Conservation (phyloP, 164 flowering plant genomes). For the Aristolochia fimbriata region DNA sequence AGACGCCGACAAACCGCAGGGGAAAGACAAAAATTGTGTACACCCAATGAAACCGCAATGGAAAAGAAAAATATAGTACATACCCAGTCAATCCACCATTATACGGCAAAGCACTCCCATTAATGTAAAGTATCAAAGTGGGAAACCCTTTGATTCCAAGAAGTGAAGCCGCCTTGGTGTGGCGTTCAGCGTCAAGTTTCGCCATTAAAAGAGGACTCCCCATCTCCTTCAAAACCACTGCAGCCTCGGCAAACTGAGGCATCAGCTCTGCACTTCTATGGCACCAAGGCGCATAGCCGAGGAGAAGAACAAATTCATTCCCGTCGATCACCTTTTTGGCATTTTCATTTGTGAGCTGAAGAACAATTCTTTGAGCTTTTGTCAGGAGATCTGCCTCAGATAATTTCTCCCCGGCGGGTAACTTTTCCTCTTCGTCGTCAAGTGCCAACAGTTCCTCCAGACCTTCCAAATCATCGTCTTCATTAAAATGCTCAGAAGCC, state of each 20-base stretch:
- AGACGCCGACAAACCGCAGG: too few relatives aligned
- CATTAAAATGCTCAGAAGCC: slow-evolving; percentile 17
- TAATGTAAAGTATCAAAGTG: slow-evolving; percentile 67
- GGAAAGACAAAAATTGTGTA: too few relatives aligned
- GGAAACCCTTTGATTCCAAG: slow-evolving; percentile 84
- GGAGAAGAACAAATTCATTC: slow-evolving; percentile 65
- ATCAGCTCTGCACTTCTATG: slow-evolving; percentile 79
- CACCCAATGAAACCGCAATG: not conserved
- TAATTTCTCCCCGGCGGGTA: slow-evolving; percentile 13
- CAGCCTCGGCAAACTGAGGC: slow-evolving; percentile 91
- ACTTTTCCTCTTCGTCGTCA: slow-evolving; percentile 44
- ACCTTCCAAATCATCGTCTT: slow-evolving; percentile 38
- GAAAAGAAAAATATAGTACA: slow-evolving; percentile 8
- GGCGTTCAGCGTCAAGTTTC: slow-evolving; percentile 76
- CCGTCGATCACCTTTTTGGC: slow-evolving; percentile 38
- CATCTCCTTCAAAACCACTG: slow-evolving; percentile 50
- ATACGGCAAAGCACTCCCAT: slow-evolving; percentile 61
- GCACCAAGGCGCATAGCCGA: slow-evolving; percentile 97
- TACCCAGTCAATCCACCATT: slow-evolving; percentile 79
- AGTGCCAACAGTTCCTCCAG: slow-evolving; percentile 60
- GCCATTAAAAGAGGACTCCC: slow-evolving; percentile 59
- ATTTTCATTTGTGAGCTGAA: slow-evolving; percentile 57
- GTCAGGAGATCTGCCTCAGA: slow-evolving; percentile 55
- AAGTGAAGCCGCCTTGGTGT: slow-evolving; percentile 52
- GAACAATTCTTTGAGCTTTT: slow-evolving; percentile 67